Evolutionary conservation across 1,284 basidiomycete species (phyloP).

Genomic region (Cryptococcus floricola): DNA sequence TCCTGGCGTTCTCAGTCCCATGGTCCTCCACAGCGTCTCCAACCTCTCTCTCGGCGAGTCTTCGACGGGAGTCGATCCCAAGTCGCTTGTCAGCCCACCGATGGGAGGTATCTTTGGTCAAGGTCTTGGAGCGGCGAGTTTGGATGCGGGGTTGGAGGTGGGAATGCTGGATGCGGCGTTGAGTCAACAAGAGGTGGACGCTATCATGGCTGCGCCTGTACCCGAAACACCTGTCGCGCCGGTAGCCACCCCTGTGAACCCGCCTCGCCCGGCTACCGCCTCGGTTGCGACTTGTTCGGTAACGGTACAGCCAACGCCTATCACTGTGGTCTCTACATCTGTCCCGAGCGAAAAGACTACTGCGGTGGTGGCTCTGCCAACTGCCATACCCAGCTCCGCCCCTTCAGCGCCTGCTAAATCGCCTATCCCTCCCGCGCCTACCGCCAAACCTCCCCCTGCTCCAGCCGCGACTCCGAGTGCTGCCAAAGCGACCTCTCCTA

Average conservation of each 20-base stretch:
- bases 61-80: conserved; percentile 17
- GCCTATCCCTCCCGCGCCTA: not conserved
- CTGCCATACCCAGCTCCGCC: not conserved
- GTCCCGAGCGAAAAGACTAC: conserved; percentile 5
- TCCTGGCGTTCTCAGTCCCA: conserved; percentile 27
- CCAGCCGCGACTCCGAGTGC: not conserved
- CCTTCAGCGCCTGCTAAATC: not conserved
- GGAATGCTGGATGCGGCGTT: conserved; percentile 27
- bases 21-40: conserved; percentile 28
- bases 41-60: conserved; percentile 13
- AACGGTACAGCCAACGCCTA: conserved; percentile 6
- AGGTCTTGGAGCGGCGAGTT: not conserved
- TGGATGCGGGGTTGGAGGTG: conserved; percentile 2
- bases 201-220: conserved; percentile 9
- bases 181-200: conserved; percentile 28
- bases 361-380: conserved; percentile 8
- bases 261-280: conserved; percentile 1
- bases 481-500: conserved; percentile 1
- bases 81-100: conserved; percentile 21
- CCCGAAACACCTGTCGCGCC: not conserved
- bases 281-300: not conserved
- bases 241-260: not conserved
- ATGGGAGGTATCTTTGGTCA: conserved; percentile 8
- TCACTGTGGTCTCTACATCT: conserved; percentile 10
- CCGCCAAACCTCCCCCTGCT: not conserved